A percentile compares a stretch with the other conserved stretches of the same genome.
Evolutionary conservation across 495 filamentous ascomycete genomes (phyloP).

Genomic region (Aspergillus ostianus): DNA sequence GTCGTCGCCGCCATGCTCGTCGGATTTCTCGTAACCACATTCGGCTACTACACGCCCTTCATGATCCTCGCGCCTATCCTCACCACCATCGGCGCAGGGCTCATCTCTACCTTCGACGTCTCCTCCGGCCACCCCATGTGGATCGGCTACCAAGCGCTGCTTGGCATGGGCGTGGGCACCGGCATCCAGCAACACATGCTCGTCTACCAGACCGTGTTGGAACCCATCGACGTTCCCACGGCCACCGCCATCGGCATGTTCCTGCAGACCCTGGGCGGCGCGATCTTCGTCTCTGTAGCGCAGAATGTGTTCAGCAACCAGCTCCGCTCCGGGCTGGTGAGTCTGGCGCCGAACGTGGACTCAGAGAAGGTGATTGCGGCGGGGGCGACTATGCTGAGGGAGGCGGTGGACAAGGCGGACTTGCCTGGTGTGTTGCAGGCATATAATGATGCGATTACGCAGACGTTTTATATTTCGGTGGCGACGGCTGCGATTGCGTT

Average conservation of each 20-base stretch:
- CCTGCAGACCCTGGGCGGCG: constrained; percentile 67
- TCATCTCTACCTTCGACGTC: constrained; percentile 62
- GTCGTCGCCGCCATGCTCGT: constrained; percentile 60
- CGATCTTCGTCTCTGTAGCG: constrained; percentile 70
- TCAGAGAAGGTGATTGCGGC: constrained; percentile 48
- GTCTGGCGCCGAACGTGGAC: constrained; percentile 50
- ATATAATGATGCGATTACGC: constrained; percentile 68
- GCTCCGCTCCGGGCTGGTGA: constrained; percentile 55
- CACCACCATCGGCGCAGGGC: constrained; percentile 63
- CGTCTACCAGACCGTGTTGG: constrained; percentile 66
- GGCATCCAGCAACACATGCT: constrained; percentile 69
- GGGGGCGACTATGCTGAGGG: constrained; percentile 68
- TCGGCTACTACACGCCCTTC: constrained; percentile 77
- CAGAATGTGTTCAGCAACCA: constrained; percentile 78
- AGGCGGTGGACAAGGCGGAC: constrained; percentile 39
- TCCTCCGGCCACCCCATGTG: constrained; percentile 56
- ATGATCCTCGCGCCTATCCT: constrained; percentile 62
- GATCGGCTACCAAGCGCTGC: constrained; percentile 77
- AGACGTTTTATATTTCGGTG: constrained; percentile 67
- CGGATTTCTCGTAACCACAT: constrained; percentile 57
- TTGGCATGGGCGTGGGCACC: constrained; percentile 67
- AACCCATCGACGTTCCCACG: constrained; percentile 59
- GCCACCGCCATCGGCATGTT: constrained; percentile 69
- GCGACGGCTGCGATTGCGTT: constrained; percentile 61
- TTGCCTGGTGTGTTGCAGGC: constrained; percentile 59